These are phyloP conservation scores for Cyclostephanos invisitatus DNA, from an alignment of 108 stramenopile genomes.

Conservation along the genomic window DNA sequence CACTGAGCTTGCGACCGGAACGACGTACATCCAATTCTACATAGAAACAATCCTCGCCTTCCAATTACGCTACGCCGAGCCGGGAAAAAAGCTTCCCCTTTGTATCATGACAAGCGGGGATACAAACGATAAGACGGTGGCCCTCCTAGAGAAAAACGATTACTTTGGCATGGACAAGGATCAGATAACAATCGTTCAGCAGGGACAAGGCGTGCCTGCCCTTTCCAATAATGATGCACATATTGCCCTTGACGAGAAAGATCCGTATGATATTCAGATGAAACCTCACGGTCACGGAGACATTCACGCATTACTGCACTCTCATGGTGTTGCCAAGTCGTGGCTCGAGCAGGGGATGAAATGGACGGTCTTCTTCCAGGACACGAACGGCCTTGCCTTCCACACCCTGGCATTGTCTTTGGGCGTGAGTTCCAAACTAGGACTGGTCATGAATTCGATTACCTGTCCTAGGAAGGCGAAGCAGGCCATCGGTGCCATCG, in stretches of 20 bases:
- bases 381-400: conserved; percentile 98
- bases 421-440: conserved; percentile 84
- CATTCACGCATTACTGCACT: conserved; percentile 94
- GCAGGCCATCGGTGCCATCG: conserved; percentile 98
- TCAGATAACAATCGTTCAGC: conserved; percentile 95
- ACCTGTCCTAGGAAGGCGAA: conserved; percentile 95
- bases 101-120: conserved; percentile 99
- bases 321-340: conserved; percentile 75
- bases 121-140: conserved; percentile 87
- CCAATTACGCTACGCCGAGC: conserved; percentile 63
- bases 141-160: conserved; percentile 76
- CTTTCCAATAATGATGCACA: conserved; percentile 88
- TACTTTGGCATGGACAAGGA: conserved; percentile 89
- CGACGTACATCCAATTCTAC: conserved; percentile 91
- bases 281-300: conserved; percentile 99
- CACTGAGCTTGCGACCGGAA: conserved; percentile 86
- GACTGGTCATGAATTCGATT: conserved; percentile 95
- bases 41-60: conserved; percentile 91
- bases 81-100: conserved; percentile 79
- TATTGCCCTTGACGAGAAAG: conserved; percentile 76
- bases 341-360: conserved; percentile 81
- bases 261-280: conserved; percentile 81
- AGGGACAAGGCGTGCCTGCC: conserved; percentile 95
- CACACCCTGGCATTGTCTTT: conserved; percentile 90
- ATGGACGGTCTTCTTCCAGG: conserved; percentile 97